Evolutionary conservation across 1,284 basidiomycete genomes (phyloP), one percentile per base, ranked within the genome.

Genomic region (Ceratobasidium sp.): DNA sequence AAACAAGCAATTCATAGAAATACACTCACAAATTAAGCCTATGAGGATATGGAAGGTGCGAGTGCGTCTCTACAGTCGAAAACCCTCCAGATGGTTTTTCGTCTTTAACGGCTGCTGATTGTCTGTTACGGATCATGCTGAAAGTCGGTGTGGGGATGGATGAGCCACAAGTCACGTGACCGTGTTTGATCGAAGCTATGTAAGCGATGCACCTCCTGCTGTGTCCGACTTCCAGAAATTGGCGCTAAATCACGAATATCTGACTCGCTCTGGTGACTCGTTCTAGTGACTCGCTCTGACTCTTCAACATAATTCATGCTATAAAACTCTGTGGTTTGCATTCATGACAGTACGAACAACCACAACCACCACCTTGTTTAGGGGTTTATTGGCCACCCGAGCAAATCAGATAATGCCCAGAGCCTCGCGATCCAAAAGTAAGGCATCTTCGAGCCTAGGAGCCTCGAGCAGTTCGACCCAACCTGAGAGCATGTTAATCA

Each of bases 21-120:
- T n/a, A n/a, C n/a, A n/a, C 91, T 79, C 79, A 94, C 93, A 97
- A 94, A 84, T 92, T 95, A n/a, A 97, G 86, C 27, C 91, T 84
- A 81, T 89, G 86, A 1, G 91, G 91, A 79, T 92, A 94, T 75
- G 84, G 82, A 54, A 81, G 78, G 2, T 78, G 74, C 4, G 79
- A 79, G 51, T 83, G 80, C 48, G 56, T 53, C 56, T 82, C 77
- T 19, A 83, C 82, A 8, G 59, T 54, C 3, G 59, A 59, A 15
- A 59, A 29, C 5, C 66, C 59, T 31, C 44, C 44, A 27, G 36
- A 51, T 27, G 44, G 27, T 27, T 73, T 62, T 45, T 73, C 45
- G 47, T 64, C 62, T 14, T n/a, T 22, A 31, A 14, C 11, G 11
- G 36, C 36, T 11, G 36, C 60, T 7, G 60, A 44, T 24, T 53